phyloP scores from a whole-genome alignment of 1,284 basidiomycete genomes.

The Coniferiporia weirii region DNA sequence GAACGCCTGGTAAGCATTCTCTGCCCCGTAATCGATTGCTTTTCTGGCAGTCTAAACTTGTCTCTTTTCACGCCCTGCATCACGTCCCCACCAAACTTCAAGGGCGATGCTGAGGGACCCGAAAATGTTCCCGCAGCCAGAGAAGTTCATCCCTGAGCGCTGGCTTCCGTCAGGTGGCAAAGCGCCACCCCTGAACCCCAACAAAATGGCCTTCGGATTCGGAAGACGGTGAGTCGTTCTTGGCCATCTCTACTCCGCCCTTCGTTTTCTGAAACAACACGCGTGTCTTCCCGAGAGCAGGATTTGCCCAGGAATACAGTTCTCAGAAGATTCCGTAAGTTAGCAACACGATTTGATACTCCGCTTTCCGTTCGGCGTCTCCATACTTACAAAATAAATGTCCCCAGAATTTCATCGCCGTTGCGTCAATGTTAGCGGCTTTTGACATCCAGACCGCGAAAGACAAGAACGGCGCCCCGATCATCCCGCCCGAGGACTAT shows the following conservation, averaged over 20 bases:
- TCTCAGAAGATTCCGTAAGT: slow-evolving; percentile 14
- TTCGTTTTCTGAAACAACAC: slow-evolving; percentile 3
- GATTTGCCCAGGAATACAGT: slow-evolving; percentile 19
- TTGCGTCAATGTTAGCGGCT: slow-evolving; percentile 7
- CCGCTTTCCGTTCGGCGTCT: not conserved
- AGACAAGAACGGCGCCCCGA: slow-evolving; percentile 9
- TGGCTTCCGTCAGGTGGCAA: slow-evolving; percentile 14
- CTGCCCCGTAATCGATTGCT: not conserved
- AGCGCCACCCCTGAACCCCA: not conserved
- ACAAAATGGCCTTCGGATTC: slow-evolving; percentile 4
- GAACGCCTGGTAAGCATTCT: slow-evolving; percentile 21
- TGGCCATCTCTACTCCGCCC: no score
- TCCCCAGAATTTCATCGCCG: slow-evolving; percentile 4
- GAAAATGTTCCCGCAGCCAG: slow-evolving; percentile 23
- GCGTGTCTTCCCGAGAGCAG: slow-evolving; percentile 12
- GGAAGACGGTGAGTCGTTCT: slow-evolving; percentile 7
- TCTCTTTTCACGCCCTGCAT: not conserved
- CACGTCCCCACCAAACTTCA: not conserved
- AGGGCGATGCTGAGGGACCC: slow-evolving; percentile 26
- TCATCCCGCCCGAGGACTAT: slow-evolving; percentile 4
- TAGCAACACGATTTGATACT: no score
- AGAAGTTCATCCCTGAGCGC: slow-evolving; percentile 25
- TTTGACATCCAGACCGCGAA: slow-evolving; percentile 11
- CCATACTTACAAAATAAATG: not conserved
- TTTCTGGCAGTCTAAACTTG: no score